phyloP scores from a whole-genome alignment of 331 rosid species.

The Acacia concinna region DNA sequence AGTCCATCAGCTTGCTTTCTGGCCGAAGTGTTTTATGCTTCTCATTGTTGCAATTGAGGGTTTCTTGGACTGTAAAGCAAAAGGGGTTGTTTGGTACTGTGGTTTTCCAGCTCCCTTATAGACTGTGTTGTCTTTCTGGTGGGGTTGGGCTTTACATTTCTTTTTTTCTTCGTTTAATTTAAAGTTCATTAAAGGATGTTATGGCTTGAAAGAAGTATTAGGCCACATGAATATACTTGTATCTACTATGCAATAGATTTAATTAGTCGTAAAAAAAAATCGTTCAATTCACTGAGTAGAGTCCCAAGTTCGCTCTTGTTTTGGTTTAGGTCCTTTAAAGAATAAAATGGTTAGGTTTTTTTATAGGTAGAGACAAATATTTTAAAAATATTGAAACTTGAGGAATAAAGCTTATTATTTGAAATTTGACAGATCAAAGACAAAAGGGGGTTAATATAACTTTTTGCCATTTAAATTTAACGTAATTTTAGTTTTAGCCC shows the following conservation, averaged over 20 bases:
- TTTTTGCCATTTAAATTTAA: no score
- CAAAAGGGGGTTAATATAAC: no score
- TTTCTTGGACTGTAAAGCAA: background rate
- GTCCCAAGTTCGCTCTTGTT: no score
- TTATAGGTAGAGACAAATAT: no score
- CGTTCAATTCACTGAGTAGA: background rate
- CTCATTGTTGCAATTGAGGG: background rate
- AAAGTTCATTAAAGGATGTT: background rate
- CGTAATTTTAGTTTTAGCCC: no score
- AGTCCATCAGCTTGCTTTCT: conserved; percentile 25
- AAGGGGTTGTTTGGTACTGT: background rate
- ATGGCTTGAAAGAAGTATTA: background rate
- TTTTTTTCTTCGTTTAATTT: background rate
- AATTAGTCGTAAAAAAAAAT: no score
- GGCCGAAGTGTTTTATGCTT: background rate
- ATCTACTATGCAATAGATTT: background rate
- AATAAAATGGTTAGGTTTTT: no score
- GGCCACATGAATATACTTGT: background rate
- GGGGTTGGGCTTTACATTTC: background rate
- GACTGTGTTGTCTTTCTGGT: background rate
- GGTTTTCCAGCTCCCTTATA: background rate
- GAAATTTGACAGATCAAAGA: no score
- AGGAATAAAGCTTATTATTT: no score
- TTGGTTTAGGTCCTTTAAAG: no score
- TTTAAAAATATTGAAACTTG: no score